Evolutionary conservation across 2,329 filamentous ascomycete species (phyloP).

Genomic region (Aureobasidium melanogenum): DNA sequence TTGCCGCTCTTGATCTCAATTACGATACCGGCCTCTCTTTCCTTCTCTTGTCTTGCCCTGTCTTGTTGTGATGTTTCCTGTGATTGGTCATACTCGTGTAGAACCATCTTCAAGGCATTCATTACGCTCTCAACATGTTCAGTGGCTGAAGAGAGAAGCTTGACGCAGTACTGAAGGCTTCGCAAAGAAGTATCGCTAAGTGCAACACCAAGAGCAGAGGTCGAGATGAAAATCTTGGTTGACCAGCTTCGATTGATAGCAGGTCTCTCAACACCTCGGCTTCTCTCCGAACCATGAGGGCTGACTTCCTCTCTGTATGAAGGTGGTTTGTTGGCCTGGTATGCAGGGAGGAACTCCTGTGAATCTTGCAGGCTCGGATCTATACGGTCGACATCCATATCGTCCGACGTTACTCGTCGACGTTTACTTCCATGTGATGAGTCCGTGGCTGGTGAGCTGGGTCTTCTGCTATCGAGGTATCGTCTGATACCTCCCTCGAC

Average conservation of each 20-base stretch:
- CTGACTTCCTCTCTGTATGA: constrained; percentile 27
- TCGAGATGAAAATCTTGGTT: constrained; percentile 75
- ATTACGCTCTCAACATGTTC: constrained; percentile 70
- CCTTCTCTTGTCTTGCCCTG: constrained; percentile 15
- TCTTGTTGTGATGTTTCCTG: constrained; percentile 14
- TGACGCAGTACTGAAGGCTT: constrained; percentile 75
- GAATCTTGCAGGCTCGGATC: constrained; percentile 16
- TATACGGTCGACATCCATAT: constrained; percentile 41
- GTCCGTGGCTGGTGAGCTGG: constrained; percentile 37
- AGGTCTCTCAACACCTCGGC: constrained; percentile 20
- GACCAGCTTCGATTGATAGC: constrained; percentile 54
- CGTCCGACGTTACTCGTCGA: constrained; percentile 34
- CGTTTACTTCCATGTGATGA: constrained; percentile 28
- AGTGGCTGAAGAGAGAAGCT: constrained; percentile 73
- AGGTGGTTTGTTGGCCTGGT: constrained; percentile 58
- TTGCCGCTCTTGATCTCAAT: not conserved
- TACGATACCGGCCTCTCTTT: constrained; percentile 17
- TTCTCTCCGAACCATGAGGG: constrained; percentile 21
- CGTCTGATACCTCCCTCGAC: constrained; percentile 80
- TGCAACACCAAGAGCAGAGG: constrained; percentile 80
- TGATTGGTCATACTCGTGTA: constrained; percentile 67
- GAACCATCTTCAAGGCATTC: constrained; percentile 59
- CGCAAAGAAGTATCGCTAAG: constrained; percentile 83
- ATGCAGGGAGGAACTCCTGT: constrained; percentile 69
- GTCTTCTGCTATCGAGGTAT: constrained; percentile 55